Percentiles rank a stretch among this genome's conserved stretches.
Conservation (phyloP, 192 early-diverging fungal species). For the Entomortierella chlamydospora region DNA sequence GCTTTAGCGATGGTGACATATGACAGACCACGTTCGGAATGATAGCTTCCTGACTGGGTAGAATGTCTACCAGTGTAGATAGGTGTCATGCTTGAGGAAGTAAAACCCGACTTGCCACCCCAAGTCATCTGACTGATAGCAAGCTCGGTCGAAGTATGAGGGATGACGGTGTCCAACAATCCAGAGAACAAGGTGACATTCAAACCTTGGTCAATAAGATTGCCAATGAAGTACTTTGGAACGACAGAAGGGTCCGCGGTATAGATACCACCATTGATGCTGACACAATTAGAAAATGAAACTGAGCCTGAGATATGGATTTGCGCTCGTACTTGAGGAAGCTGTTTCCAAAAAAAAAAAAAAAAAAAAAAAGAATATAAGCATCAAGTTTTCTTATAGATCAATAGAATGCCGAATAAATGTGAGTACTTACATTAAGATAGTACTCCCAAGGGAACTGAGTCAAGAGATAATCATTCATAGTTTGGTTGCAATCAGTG, state of each 20-base stretch:
- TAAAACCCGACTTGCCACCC: not conserved
- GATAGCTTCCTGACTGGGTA: not conserved
- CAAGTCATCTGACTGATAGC: not conserved
- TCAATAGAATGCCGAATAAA: not conserved
- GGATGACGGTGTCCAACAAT: not conserved
- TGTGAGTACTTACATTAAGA: not conserved
- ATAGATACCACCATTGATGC: not conserved
- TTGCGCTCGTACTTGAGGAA: not conserved
- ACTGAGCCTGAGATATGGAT: not conserved
- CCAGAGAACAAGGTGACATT: not conserved
- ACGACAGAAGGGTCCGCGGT: not conserved
- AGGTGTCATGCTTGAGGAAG: not conserved
- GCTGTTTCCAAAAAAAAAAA: not conserved
- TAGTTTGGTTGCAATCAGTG: not conserved
- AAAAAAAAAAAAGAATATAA: not conserved
- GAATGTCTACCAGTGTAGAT: not conserved
- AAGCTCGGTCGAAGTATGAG: not conserved
- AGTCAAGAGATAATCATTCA: not conserved
- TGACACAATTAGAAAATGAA: not conserved
- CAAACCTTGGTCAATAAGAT: not conserved
- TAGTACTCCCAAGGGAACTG: not conserved
- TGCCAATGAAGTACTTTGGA: not conserved
- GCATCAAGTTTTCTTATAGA: no score
- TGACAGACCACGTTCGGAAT: not conserved
- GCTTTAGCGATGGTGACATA: not conserved